phyloP scores from a whole-genome alignment of 371 early-diverging fungal genomes.

The Entomophthora muscae region DNA sequence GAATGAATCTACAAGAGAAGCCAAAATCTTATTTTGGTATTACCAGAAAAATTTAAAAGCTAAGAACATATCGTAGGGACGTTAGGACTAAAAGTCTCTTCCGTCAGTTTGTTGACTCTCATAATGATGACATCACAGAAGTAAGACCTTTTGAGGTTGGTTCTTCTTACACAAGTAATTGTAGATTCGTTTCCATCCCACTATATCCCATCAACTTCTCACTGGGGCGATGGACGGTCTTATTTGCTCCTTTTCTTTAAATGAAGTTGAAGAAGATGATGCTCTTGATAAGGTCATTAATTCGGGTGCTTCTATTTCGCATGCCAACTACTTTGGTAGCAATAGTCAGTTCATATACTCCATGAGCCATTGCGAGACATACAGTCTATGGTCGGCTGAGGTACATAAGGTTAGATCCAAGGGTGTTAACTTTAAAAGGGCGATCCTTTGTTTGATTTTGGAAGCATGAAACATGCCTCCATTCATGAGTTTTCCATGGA shows the following conservation, averaged over 20 bases:
- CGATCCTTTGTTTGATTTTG: constrained; percentile 47
- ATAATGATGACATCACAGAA: constrained; percentile 79
- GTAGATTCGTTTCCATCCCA: constrained; percentile 60
- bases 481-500: constrained; percentile 31
- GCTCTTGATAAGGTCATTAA: constrained; percentile 64
- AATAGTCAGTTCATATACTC: constrained; percentile 64
- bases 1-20: constrained; percentile 23
- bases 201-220: constrained; percentile 28
- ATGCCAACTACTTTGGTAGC: constrained; percentile 81
- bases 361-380: constrained; percentile 74
- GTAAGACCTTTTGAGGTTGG: not conserved
- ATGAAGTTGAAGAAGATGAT: constrained; percentile 72
- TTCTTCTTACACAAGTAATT: not conserved
- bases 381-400: constrained; percentile 32
- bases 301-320: constrained; percentile 56
- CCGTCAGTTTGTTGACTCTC: constrained; percentile 55
- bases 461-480: constrained; percentile 43
- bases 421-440: constrained; percentile 14
- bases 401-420: not conserved
- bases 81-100: constrained; percentile 21
- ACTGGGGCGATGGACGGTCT: constrained; percentile 62
- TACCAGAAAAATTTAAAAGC: constrained; percentile 13
- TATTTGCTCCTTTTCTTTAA: constrained; percentile 48
- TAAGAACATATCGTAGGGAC: no score
- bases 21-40: constrained; percentile 57